Base-by-base conservation (phyloP, 2,329 filamentous ascomycete species). In the Cladosporium sp. region DNA sequence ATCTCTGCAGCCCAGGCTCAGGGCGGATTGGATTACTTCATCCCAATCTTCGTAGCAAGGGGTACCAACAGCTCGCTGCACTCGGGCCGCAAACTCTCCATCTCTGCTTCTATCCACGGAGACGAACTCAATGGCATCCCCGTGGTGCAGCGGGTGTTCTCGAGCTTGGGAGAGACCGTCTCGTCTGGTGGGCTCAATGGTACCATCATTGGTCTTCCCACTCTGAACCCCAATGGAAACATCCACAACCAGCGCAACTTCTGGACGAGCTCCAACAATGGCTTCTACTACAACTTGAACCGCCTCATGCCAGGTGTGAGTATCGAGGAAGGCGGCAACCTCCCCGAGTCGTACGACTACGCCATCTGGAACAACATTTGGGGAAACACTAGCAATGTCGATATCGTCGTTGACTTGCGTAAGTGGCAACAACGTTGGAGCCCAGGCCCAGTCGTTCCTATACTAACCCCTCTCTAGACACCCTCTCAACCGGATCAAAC, bases 241-340 rank as follows among this genome's bases (percentile, higher is more conserved):
- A 77, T 78, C 51, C 64, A 79, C 26, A 79, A 78, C 65, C 76
- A 79, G 65, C 71, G 76, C 21, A 78, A 78, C 67, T 78, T 76
- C 70, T 78, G 74, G 68, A 76, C 76, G 14, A 67, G 67, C 60
- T 70, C 69, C 53, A 66, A 65, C 34, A 72, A 82, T 80, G 80
- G 79, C 68, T 79, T 89, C 71, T 76, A 91, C 72, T 89, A 89
- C 3, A 78, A 79, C 63, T 71, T 78, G 2, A 79, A 79, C 79
- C 87, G 87, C 75, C 79, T 91, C 73, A 86, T 92, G 72, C 88
- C 89, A 72, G 88, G 85, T 75, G 82, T 66, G 8, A 71, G 65
- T 32, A 58, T 71, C 30, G 65, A 58, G n/a, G 66, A 69, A 6
- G 70, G 70, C 13, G 69, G 70, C 25, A 66, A 62, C 8, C 51